Base-by-base conservation (phyloP, 352 stramenopile species). In the Phytophthora hibernalis region DNA sequence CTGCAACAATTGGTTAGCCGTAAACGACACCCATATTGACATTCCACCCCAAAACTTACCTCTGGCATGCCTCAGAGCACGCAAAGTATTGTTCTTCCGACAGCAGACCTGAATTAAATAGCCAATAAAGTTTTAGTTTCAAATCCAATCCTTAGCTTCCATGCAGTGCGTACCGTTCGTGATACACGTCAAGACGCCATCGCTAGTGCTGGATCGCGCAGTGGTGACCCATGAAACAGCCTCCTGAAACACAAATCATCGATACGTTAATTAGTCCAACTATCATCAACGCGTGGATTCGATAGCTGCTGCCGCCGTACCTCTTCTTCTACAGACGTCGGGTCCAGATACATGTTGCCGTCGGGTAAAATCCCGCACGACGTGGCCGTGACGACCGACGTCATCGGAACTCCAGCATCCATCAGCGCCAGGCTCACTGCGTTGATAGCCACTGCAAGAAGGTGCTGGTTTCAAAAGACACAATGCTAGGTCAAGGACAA, bases 51-150 rank as follows among this genome's bases (percentile, higher is more conserved):
- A 51, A 26, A 24, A 54, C 68, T 26, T 35, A 94, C 86, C 87
- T 71, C 42, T 90, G 82, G 11, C 87, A 95, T 22, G 86, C 86
- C 55, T 95, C 87, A 0, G 83, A 91, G 44, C 83, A 90, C 24
- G 87, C 83, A 71, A 95, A 95, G 57, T 92, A 95, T 58, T 93
- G 82, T 33, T 91, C 84, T 73, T 95, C 85, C 6, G 79, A 83
- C 43, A 93, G 68, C 44, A 92, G 61, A 26, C 82, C 82, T 90
- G 52, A 6, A 66, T 20, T 40, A 44, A 54, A 24, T 35, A 50
- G 35, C 42, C 26, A 31, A n/a, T 42, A 13, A 44, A 15, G 35
- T 30, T 61, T 31, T 6, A 22, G 8, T n/a, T 20, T 31, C 5
- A 6, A 43, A 43, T 5, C 9, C 16, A 52, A 22, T 45, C 12